Conservation (phyloP, 108 stramenopile species). For the Cyclostephanos tholiformis region DNA sequence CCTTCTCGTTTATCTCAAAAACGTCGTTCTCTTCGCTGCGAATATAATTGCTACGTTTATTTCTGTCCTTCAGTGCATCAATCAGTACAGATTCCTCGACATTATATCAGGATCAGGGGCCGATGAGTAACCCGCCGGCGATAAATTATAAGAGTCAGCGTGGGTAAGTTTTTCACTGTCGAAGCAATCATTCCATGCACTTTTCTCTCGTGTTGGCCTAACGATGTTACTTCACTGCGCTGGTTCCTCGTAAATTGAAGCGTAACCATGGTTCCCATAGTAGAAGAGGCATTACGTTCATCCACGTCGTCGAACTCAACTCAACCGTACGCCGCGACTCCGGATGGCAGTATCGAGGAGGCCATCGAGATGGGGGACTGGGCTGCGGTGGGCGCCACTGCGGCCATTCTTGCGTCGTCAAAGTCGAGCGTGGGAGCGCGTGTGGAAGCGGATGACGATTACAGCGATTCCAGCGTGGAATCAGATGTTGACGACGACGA, state of each 20-base stretch:
- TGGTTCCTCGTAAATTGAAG: constrained; percentile 1
- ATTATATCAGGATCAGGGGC: constrained; percentile 26
- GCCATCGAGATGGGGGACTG: constrained; percentile 87
- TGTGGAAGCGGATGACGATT: background rate
- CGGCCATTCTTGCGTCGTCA: constrained; percentile 75
- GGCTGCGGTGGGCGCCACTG: constrained; percentile 88
- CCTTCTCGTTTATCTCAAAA: no score
- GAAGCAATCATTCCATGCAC: background rate
- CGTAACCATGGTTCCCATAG: constrained; percentile 40
- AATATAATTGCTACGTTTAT: no score
- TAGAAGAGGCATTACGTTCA: constrained; percentile 10
- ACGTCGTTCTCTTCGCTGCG: no score
- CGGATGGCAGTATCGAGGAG: constrained; percentile 43
- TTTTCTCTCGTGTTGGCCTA: background rate
- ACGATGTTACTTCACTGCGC: background rate
- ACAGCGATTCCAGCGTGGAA: background rate
- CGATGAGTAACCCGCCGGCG: constrained; percentile 18
- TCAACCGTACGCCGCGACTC: background rate
- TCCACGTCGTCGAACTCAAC: constrained; percentile 6
- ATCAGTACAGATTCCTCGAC: constrained; percentile 9
- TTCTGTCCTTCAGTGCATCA: no score
- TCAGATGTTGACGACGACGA: background rate
- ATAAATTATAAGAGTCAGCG: constrained; percentile 34
- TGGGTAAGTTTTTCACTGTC: constrained; percentile 11
- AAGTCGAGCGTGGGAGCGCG: constrained; percentile 25